Base-by-base conservation (phyloP, 2,329 filamentous ascomycete species). In the Paecilomyces sp. region DNA sequence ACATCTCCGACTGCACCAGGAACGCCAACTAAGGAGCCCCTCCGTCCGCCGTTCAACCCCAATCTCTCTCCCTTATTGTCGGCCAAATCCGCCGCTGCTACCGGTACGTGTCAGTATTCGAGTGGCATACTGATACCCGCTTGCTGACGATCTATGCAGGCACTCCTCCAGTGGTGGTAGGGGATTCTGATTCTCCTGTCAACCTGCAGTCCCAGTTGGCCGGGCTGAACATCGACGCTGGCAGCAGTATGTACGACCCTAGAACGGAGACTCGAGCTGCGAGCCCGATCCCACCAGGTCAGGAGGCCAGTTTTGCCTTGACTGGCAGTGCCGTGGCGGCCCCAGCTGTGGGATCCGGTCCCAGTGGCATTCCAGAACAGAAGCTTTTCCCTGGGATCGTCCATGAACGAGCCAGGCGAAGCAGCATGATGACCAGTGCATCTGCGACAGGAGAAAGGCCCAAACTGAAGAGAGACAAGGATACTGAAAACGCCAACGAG, bases 301-400 rank as follows among this genome's bases (percentile, higher is more conserved):
- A 52, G 36, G 55, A 64, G 18, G 58, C 54, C 47, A 53, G 9
- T 33, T 50, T 56, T 31, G 28, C 52, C 15, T 12, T 41, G 22
- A 36, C 54, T 50, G 47, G 56, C 34, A 61, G 28, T 53, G 41
- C 52, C n/a, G 50, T 59, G 52, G 41, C 57, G 11, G 31, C 31
- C 22, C 62, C 60, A n/a, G 31, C 54, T 53, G 53, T 54, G 30
- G 41, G 59, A n/a, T 33, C 62, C 25, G 60, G 60, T 7, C 22
- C 67, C 24, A 66, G 63, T 15, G 59, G 57, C 13, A 57, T 70
- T 9, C 67, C 67, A 18, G 75, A 76, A 55, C 74, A 75, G 54
- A 73, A 71, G 54, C 77, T 76, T 18, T 78, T 78, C 60, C 76
- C 76, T 1, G 76, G 76, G 15, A 70, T 78, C 51, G 70, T 77